Conservation (phyloP, 805 yeast species). For the Ogataea salicorniae region DNA sequence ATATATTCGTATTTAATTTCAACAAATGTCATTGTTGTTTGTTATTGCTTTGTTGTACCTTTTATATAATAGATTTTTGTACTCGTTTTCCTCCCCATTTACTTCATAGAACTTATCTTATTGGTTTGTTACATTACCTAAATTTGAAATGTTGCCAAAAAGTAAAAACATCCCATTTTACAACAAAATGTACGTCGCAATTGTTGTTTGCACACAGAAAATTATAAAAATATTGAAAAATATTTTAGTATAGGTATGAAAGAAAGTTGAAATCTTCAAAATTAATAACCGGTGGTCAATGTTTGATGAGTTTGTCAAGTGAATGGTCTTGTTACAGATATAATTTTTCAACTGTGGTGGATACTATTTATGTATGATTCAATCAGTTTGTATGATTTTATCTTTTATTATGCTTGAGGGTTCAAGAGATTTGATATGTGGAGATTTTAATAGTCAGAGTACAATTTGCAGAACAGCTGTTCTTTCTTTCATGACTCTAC, state of each 20-base stretch:
- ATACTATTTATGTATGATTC: slow-evolving; percentile 23
- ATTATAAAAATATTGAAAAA: no score
- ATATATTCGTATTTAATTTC: neutral
- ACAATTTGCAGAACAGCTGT: slow-evolving; percentile 41
- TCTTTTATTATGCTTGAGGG: slow-evolving; percentile 36
- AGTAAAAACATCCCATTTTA: no score
- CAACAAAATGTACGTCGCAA: no score
- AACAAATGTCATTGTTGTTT: neutral
- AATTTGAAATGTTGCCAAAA: neutral
- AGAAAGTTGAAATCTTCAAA: slow-evolving; percentile 23
- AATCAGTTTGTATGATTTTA: slow-evolving; percentile 26
- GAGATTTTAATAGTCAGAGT: slow-evolving; percentile 31
- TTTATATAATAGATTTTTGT: neutral
- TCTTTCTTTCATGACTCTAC: slow-evolving; percentile 46
- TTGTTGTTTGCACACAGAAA: no score
- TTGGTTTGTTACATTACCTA: neutral
- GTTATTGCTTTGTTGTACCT: neutral
- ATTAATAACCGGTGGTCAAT: slow-evolving; percentile 13
- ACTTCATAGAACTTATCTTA: neutral
- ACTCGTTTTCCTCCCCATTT: neutral
- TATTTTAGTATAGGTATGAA: slow-evolving; percentile 22
- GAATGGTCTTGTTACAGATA: slow-evolving; percentile 7
- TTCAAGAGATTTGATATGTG: slow-evolving; percentile 21
- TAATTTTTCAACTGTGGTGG: slow-evolving; percentile 5
- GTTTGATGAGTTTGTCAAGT: slow-evolving; percentile 10